Base-by-base conservation (phyloP, 2,329 filamentous ascomycete genomes). In the Aureobasidium lini region DNA sequence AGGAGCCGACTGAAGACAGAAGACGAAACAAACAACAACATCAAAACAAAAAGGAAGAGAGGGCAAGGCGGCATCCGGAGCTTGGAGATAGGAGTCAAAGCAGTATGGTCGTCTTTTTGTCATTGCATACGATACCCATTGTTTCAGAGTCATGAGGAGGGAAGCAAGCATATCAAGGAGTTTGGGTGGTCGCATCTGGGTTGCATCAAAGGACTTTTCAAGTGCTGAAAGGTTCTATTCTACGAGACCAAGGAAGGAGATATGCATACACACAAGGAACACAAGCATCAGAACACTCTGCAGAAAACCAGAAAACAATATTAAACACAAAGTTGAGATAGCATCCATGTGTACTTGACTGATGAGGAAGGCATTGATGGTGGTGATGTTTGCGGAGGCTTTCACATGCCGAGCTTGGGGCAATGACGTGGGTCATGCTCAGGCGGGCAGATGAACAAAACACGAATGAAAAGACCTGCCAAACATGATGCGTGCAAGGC, bases 341-440 rank as follows among this genome's bases (percentile, higher is more conserved):
- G 23, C 23, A 23, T 23, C 23, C 23, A 23, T 2, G 23, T 23
- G n/a, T 28, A 34, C 31, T n/a, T 10, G 9, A 32, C 50, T 29
- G 23, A 52, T 52, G 23, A 40, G 48, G 48, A 52, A 52, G 48
- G 48, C 48, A 52, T 1, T 4, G 18, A 11, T 11, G 23, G n/a
- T 16, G 39, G 50, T 42, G 50, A 54, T 54, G 50, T 8, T 39
- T 42, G 37, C 32, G 50, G 50, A 15, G 11, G 16, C 39, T 46
- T 44, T 56, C 40, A 56, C 52, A 56, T 56, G 52, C 36, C 34
- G 15, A 43, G 50, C 37, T 36, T 40, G 37, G 50, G 15, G 16
- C 54, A 39, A 57, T 57, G 42, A 57, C 54, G 23, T 43, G 23
- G 49, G 49, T 42, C 49, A 56, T 46, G 54, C 34, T 57, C 54